phyloP scores from a whole-genome alignment of 1,139 yeast genomes.

The Citeromyces hawaiiensis region DNA sequence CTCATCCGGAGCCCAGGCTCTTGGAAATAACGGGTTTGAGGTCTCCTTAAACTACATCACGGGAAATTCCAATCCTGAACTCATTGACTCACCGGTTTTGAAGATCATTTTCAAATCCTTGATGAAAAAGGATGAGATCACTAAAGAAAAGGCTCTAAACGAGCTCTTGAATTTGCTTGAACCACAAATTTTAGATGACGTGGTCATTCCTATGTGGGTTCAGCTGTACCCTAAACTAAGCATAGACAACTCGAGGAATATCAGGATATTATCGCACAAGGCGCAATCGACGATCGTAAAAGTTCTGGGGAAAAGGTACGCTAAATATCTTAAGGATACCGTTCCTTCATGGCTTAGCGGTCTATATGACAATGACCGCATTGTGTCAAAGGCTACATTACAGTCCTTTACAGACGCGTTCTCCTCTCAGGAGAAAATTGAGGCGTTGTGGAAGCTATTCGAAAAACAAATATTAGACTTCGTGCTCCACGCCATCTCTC shows the following conservation, averaged over 20 bases:
- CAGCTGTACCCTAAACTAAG: conserved; percentile 73
- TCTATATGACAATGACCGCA: conserved; percentile 50
- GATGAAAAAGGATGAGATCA: conserved; percentile 65
- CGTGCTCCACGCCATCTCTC: conserved; percentile 33
- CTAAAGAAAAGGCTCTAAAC: conserved; percentile 66
- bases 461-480: conserved; percentile 40
- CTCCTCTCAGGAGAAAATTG: conserved; percentile 39
- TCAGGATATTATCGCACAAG: conserved; percentile 49
- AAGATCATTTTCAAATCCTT: conserved; percentile 61
- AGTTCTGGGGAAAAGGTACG: conserved; percentile 40
- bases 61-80: conserved; percentile 59
- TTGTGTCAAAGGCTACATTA: conserved; percentile 39
- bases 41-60: conserved; percentile 67
- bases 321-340: conserved; percentile 56
- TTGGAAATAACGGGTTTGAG: conserved; percentile 37
- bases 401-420: conserved; percentile 39
- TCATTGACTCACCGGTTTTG: conserved; percentile 44
- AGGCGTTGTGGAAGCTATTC: conserved; percentile 49
- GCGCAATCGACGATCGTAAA: conserved; percentile 42
- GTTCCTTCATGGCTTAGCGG: conserved; percentile 69
- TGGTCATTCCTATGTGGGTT: conserved; percentile 52
- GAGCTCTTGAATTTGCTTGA: conserved; percentile 30
- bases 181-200: conserved; percentile 22
- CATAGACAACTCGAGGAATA: conserved; percentile 53
- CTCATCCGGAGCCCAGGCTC: conserved; percentile 1